Conservation (phyloP, 208 protist species). For the Leptomonas pyrrhocoris region DNA sequence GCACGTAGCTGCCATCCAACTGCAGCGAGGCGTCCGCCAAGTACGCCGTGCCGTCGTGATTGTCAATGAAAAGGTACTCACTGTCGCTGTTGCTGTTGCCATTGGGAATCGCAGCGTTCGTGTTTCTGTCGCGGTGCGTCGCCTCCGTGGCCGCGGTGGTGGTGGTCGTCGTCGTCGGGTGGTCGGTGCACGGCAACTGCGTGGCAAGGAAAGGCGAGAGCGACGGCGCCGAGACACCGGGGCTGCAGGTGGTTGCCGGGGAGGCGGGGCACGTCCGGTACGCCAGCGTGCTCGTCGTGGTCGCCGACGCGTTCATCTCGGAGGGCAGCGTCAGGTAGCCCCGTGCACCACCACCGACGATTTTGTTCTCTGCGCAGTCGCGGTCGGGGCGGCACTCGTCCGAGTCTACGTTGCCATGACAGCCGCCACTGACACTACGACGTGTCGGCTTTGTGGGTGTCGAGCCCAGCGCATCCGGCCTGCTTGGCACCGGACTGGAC, state of each 20-base stretch:
- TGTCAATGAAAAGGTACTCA: constrained; percentile 64
- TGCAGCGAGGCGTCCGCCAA: constrained; percentile 46
- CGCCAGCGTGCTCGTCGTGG: constrained; percentile 18
- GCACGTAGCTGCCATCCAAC: constrained; percentile 47
- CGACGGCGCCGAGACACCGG: background rate
- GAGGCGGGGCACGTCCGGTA: constrained; percentile 3
- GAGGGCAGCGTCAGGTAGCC: background rate
- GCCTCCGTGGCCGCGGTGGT: too few species aligned
- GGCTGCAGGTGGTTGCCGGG: constrained; percentile 1
- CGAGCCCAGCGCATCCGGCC: constrained; percentile 17
- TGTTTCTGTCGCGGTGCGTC: background rate
- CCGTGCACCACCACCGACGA: background rate
- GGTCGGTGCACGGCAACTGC: background rate
- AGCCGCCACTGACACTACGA: background rate
- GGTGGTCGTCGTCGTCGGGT: background rate
- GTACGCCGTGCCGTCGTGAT: constrained; percentile 65
- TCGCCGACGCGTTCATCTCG: constrained; percentile 13
- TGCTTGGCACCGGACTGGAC: constrained; percentile 18
- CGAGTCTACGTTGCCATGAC: background rate
- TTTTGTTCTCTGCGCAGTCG: background rate
- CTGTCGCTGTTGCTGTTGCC: constrained; percentile 1
- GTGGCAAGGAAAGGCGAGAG: background rate
- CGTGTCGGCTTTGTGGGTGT: constrained; percentile 18
- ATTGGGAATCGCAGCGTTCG: too few species aligned
- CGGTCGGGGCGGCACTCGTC: constrained; percentile 5